Evolutionary conservation across 257 asterid species (phyloP).

Genomic region (Prunella vulgaris): DNA sequence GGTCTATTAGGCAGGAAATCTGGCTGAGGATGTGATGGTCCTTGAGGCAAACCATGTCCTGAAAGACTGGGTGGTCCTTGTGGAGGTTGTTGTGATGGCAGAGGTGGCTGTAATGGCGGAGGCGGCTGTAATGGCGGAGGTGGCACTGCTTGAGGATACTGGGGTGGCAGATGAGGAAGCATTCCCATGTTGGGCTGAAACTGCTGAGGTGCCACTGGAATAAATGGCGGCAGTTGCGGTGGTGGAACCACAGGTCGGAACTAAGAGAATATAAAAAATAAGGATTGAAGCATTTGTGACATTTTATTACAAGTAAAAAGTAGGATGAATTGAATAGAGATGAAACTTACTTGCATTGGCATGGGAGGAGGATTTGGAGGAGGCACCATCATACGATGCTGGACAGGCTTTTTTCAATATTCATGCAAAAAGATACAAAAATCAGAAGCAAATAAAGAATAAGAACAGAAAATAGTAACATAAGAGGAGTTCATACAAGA

Average conservation of each 20-base stretch:
- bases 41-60: constrained; percentile 53
- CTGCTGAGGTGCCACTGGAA: constrained; percentile 57
- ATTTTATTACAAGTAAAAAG: constrained; percentile 8
- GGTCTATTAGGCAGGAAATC: constrained; percentile 52
- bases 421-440: constrained; percentile 20
- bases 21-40: constrained; percentile 45
- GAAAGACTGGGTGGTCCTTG: constrained; percentile 45
- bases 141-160: not conserved
- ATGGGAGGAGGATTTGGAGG: constrained; percentile 71
- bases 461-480: not conserved
- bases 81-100: constrained; percentile 33
- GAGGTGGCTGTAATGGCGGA: constrained; percentile 13
- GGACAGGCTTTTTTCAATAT: constrained; percentile 47
- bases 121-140: constrained; percentile 46
- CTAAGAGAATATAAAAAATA: constrained; percentile 34
- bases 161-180: constrained; percentile 48
- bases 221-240: constrained; percentile 57
- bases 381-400: constrained; percentile 57
- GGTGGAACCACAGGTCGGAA: constrained; percentile 61
- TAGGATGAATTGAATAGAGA: constrained; percentile 4
- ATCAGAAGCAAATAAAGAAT: constrained; percentile 15
- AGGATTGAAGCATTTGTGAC: not conserved
- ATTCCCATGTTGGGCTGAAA: constrained; percentile 64
- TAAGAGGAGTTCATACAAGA: constrained; percentile 2
- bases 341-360: constrained; percentile 65